Evolutionary conservation across 2,329 filamentous ascomycete species (phyloP).

Genomic region (Elsinoe batatas): DNA sequence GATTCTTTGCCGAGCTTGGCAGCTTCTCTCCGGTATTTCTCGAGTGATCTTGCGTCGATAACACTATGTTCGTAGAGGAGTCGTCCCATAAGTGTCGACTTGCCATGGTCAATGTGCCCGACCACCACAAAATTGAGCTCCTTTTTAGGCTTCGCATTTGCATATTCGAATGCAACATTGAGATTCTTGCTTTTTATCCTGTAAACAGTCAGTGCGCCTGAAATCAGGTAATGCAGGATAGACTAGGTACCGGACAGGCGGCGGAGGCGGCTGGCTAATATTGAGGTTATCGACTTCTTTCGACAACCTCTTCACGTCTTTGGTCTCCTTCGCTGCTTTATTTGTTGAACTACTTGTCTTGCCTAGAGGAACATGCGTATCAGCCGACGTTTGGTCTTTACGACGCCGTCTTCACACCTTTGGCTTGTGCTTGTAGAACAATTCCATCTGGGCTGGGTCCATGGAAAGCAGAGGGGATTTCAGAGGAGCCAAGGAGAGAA

Average conservation of each 20-base stretch:
- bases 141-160: conserved; percentile 65
- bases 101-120: conserved; percentile 96
- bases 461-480: conserved; percentile 51
- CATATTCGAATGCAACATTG: conserved; percentile 71
- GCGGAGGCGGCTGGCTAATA: background rate
- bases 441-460: conserved; percentile 86
- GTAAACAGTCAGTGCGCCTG: background rate
- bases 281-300: conserved; percentile 8
- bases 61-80: conserved; percentile 79
- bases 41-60: conserved; percentile 77
- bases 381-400: conserved; percentile 1
- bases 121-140: conserved; percentile 37
- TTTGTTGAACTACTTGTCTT: conserved; percentile 14
- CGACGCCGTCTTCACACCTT: conserved; percentile 27
- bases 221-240: background rate
- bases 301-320: conserved; percentile 13
- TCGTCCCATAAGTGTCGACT: conserved; percentile 96
- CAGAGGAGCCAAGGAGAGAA: background rate
- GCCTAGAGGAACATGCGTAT: conserved; percentile 13
- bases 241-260: background rate
- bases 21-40: conserved; percentile 80
- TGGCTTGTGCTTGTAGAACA: conserved; percentile 67
- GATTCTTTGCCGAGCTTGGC: conserved; percentile 88
- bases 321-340: conserved; percentile 20
- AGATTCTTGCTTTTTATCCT: conserved; percentile 63